Conservation (phyloP, 228 moss, liverwort and hornwort genomes). For the Sphagnum fallax region DNA sequence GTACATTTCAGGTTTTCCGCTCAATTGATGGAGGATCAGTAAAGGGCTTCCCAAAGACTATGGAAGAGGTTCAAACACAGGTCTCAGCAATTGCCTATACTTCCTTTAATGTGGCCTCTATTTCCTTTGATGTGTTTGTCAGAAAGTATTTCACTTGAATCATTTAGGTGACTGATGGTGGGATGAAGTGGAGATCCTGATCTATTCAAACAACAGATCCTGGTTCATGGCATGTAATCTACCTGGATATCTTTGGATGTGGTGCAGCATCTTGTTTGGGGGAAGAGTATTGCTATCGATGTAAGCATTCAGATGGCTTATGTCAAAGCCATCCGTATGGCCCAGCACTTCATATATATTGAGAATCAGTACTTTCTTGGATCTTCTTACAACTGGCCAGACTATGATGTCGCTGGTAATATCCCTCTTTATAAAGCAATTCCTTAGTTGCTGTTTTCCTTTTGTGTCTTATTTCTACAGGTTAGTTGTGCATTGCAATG, state of each 20-base stretch:
- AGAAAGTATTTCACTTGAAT: too few species aligned
- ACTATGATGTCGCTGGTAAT: constrained; percentile 75
- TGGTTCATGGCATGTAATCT: too few species aligned
- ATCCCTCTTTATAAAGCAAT: neutral
- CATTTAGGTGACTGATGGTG: too few species aligned
- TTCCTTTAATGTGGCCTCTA: too few species aligned
- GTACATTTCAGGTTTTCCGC: constrained; percentile 59
- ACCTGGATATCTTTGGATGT: neutral
- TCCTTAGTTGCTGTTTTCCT: neutral
- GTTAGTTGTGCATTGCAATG: too few species aligned
- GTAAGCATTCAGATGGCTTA: constrained; percentile 89
- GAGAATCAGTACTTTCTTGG: constrained; percentile 98
- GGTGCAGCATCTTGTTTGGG: constrained; percentile 80
- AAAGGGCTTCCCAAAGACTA: constrained; percentile 68
- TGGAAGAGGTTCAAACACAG: constrained; percentile 62
- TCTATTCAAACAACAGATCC: too few species aligned
- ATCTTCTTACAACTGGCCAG: constrained; percentile 96
- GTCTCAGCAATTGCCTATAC: constrained; percentile 12
- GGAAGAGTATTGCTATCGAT: constrained; percentile 92
- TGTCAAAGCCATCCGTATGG: constrained; percentile 74
- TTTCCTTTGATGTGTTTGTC: too few species aligned
- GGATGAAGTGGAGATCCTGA: too few species aligned
- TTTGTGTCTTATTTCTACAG: too few species aligned
- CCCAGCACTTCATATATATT: constrained; percentile 87
- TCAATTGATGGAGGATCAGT: constrained; percentile 89